Percentiles rank a stretch among this genome's conserved stretches.
These are phyloP conservation scores for Incumbomyces lentus DNA, from an alignment of 2,329 filamentous ascomycete species.

Conservation along the genomic window DNA sequence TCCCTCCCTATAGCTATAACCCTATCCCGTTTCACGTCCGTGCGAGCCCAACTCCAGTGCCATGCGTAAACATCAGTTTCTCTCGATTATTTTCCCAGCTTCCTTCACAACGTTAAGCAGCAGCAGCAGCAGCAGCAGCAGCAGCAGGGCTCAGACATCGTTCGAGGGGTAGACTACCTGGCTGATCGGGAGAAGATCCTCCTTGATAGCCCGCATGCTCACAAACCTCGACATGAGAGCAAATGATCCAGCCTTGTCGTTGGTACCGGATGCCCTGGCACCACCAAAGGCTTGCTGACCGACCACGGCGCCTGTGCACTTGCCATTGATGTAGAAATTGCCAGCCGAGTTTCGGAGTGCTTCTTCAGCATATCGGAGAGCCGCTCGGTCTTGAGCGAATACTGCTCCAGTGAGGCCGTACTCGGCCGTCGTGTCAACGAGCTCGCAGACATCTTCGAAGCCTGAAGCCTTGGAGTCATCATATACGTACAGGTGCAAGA, in stretches of 20 bases:
- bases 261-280: constrained; percentile 46
- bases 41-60: no score
- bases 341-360: constrained; percentile 62
- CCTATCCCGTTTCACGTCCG: no score
- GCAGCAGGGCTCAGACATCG: constrained; percentile 24
- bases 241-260: constrained; percentile 47
- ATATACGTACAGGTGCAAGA: constrained; percentile 62
- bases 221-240: constrained; percentile 44
- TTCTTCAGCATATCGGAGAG: constrained; percentile 59
- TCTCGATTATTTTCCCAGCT: not conserved
- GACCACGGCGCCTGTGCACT: constrained; percentile 48
- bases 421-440: constrained; percentile 61
- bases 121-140: no score
- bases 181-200: constrained; percentile 41
- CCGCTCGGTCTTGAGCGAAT: constrained; percentile 60
- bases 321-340: constrained; percentile 82
- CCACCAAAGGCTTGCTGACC: constrained; percentile 45
- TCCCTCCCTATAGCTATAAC: no score
- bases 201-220: constrained; percentile 47
- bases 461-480: constrained; percentile 45
- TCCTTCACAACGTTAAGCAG: not conserved
- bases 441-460: constrained; percentile 49
- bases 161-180: constrained; percentile 46
- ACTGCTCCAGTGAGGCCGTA: constrained; percentile 70
- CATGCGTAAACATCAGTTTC: no score